Conservation (phyloP, 2,329 filamentous ascomycete genomes). For the Remersonia thermophila region DNA sequence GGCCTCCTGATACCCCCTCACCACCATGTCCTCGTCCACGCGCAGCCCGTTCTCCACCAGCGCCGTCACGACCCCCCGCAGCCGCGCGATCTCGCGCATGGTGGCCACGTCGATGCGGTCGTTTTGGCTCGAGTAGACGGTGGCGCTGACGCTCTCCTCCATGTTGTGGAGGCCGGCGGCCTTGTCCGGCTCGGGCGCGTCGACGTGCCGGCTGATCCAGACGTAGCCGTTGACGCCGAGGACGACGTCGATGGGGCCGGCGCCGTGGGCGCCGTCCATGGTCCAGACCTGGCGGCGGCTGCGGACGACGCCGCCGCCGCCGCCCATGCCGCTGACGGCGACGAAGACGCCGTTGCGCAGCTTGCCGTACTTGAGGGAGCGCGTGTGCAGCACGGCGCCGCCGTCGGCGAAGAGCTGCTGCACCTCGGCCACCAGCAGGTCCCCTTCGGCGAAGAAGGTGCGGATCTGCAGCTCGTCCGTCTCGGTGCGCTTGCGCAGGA, state of each 20-base stretch:
- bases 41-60: conserved; percentile 70
- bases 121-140: conserved; percentile 92
- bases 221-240: conserved; percentile 95
- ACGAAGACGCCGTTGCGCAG: conserved; percentile 86
- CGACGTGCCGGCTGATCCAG: conserved; percentile 79
- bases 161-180: conserved; percentile 59
- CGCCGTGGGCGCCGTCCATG: conserved; percentile 42
- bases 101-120: conserved; percentile 67
- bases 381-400: conserved; percentile 76
- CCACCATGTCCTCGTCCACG: conserved; percentile 85
- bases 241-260: conserved; percentile 66
- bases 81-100: conserved; percentile 74
- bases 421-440: conserved; percentile 87
- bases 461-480: conserved; percentile 96
- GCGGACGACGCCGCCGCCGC: conserved; percentile 75
- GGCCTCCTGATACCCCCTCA: conserved; percentile 68
- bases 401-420: conserved; percentile 81
- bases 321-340: conserved; percentile 66
- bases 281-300: conserved; percentile 82
- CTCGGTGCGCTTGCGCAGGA: conserved; percentile 79
- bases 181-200: conserved; percentile 31
- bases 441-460: conserved; percentile 92
- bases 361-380: conserved; percentile 88
- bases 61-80: conserved; percentile 69
- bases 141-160: conserved; percentile 74